These are phyloP conservation scores for Polyrhizophydium stewartii DNA, from an alignment of 371 early-diverging fungal species.

Conservation along the genomic window DNA sequence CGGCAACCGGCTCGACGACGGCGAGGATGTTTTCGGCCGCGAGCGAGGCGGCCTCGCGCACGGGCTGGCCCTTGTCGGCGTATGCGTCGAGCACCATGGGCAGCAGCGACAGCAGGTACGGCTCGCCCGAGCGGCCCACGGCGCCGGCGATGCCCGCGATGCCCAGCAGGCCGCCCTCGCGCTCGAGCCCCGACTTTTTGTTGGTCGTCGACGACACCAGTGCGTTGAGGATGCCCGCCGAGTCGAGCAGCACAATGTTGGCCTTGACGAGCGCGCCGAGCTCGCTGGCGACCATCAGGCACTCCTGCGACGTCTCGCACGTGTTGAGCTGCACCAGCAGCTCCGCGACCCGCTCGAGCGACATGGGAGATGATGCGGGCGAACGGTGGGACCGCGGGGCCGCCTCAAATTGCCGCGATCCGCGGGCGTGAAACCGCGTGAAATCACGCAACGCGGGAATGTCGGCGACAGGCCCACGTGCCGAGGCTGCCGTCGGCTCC, in stretches of 20 bases:
- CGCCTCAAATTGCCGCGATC: not conserved
- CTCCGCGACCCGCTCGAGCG: slow-evolving; percentile 5
- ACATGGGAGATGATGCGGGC: too few relatives aligned
- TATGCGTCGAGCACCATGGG: slow-evolving; percentile 57
- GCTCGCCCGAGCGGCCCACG: slow-evolving; percentile 48
- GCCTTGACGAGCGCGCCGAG: slow-evolving; percentile 22
- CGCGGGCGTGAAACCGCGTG: too few relatives aligned
- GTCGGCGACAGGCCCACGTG: too few relatives aligned
- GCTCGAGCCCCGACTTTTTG: slow-evolving; percentile 66
- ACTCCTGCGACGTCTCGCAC: slow-evolving; percentile 30
- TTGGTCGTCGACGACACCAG: slow-evolving; percentile 54
- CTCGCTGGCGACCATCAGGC: slow-evolving; percentile 22
- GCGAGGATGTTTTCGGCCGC: slow-evolving; percentile 53
- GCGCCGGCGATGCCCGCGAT: slow-evolving; percentile 60
- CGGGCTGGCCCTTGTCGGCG: slow-evolving; percentile 68
- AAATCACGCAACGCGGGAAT: too few relatives aligned
- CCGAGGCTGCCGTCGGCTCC: too few relatives aligned
- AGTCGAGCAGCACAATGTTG: slow-evolving; percentile 47
- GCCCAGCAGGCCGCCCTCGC: slow-evolving; percentile 70
- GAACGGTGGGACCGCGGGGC: too few relatives aligned
- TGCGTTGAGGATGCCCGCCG: slow-evolving; percentile 51
- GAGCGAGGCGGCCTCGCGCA: slow-evolving; percentile 67
- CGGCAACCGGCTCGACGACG: slow-evolving; percentile 53
- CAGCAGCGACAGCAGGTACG: slow-evolving; percentile 39
- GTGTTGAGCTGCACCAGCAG: slow-evolving; percentile 27